Percentiles rank a stretch among this genome's conserved stretches.
These are phyloP conservation scores for Bipolaris cookei DNA, from an alignment of 2,329 filamentous ascomycete species.

Conservation along the genomic window DNA sequence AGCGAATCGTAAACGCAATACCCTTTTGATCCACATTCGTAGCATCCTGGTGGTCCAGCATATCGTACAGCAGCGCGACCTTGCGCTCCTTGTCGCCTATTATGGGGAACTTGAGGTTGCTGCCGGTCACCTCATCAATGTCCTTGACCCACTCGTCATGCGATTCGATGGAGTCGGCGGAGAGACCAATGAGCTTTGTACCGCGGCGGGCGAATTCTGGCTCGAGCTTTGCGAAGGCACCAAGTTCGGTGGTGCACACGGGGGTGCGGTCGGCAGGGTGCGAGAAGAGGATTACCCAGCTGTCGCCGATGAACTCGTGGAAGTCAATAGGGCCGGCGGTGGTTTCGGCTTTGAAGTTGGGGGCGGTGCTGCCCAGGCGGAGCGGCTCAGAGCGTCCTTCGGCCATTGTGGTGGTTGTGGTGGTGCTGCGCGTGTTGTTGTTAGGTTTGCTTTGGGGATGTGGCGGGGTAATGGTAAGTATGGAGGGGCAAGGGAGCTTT, in stretches of 20 bases:
- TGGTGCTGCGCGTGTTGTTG: conserved; percentile 4
- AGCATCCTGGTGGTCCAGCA: conserved; percentile 61
- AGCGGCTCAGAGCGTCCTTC: conserved; percentile 53
- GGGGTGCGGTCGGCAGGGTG: conserved; percentile 69
- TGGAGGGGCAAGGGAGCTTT: conserved; percentile 2
- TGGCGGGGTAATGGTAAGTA: conserved; percentile 35
- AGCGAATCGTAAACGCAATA: conserved; percentile 68
- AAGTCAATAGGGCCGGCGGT: conserved; percentile 71
- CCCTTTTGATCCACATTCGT: conserved; percentile 65
- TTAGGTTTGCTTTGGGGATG: conserved; percentile 18
- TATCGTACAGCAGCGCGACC: conserved; percentile 60
- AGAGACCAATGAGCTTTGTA: conserved; percentile 67
- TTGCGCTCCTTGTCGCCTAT: conserved; percentile 61
- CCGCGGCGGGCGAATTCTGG: conserved; percentile 67
- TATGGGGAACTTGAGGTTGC: conserved; percentile 58
- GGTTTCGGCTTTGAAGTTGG: conserved; percentile 73
- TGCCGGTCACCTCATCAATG: conserved; percentile 59
- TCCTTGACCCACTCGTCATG: conserved; percentile 61
- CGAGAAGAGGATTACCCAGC: conserved; percentile 74
- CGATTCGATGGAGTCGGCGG: conserved; percentile 58
- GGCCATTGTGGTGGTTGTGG: conserved; percentile 34
- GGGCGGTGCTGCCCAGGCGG: conserved; percentile 69
- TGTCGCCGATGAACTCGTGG: conserved; percentile 73
- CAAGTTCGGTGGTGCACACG: conserved; percentile 68
- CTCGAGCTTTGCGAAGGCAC: conserved; percentile 68